These are phyloP conservation scores for Symbiodinium pilosum DNA, from an alignment of 73 alveolate species.

Conservation along the genomic window DNA sequence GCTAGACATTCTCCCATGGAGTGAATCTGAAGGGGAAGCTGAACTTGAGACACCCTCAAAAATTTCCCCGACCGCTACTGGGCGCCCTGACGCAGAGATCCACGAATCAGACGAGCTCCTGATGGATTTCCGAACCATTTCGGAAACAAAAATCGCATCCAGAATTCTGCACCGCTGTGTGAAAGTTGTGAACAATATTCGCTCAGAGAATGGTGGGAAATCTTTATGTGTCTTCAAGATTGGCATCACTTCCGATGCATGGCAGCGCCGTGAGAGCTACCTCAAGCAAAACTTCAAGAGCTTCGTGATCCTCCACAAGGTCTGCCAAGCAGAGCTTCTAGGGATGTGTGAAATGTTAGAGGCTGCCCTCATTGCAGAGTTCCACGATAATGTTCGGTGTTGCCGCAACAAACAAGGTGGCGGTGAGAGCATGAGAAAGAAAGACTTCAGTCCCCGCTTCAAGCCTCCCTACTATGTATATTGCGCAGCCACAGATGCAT, in stretches of 20 bases:
- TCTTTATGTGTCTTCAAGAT: not conserved
- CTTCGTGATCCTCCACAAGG: not conserved
- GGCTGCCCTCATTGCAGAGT: constrained; percentile 12
- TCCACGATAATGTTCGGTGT: not conserved
- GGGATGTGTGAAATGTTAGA: not conserved
- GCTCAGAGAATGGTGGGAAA: not conserved
- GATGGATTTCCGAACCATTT: no score
- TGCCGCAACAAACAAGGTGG: not conserved
- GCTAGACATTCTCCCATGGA: not conserved
- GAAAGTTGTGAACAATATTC: not conserved
- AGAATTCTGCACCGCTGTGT: not conserved
- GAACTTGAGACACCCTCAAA: no score
- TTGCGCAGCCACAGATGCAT: not conserved
- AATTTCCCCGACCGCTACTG: no score
- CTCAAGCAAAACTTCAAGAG: not conserved
- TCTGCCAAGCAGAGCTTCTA: not conserved
- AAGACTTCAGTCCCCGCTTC: not conserved
- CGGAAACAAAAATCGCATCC: not conserved
- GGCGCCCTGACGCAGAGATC: no score
- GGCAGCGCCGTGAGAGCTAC: not conserved
- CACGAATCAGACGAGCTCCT: no score
- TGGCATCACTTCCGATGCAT: not conserved
- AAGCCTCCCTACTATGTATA: not conserved
- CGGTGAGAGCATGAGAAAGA: not conserved
- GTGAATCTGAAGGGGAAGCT: not conserved